Evolutionary conservation across 1,284 basidiomycete species (phyloP).

Genomic region (Coniferiporia weirii): DNA sequence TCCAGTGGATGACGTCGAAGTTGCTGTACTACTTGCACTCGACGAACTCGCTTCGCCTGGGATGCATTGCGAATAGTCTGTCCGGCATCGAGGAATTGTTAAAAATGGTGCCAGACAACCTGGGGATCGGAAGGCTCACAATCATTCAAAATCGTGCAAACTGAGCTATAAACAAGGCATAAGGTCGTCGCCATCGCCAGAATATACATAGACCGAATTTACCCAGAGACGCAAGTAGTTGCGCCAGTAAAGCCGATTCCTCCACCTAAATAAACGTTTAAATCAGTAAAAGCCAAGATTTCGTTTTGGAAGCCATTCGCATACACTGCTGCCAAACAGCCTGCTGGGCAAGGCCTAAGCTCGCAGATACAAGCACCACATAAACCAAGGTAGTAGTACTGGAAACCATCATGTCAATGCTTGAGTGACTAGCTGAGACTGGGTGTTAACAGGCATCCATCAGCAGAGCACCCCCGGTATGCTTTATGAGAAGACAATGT

Average conservation of each 20-base stretch:
- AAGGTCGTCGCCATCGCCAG: constrained; percentile 17
- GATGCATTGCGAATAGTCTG: constrained; percentile 44
- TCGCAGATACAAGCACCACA: not conserved
- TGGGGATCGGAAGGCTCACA: constrained; percentile 29
- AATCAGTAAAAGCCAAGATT: not conserved
- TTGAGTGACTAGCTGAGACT: not conserved
- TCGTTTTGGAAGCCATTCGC: not conserved
- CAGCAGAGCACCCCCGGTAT: not conserved
- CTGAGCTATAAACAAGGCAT: constrained; percentile 23
- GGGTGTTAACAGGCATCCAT: not conserved
- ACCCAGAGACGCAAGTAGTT: constrained; percentile 37
- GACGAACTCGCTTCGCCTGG: constrained; percentile 26
- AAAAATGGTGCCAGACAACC: constrained; percentile 27
- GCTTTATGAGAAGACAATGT: not conserved
- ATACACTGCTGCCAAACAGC: constrained; percentile 16
- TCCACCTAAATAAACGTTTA: constrained; percentile 28
- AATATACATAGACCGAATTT: constrained; percentile 25
- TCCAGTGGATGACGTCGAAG: constrained; percentile 22
- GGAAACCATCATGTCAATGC: not conserved
- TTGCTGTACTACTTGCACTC: constrained; percentile 24
- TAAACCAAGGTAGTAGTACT: not conserved
- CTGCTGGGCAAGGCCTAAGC: constrained; percentile 9
- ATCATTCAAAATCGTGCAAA: constrained; percentile 34
- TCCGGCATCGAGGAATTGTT: constrained; percentile 15
- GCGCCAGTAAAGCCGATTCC: constrained; percentile 38